Percentiles rank a stretch among this genome's conserved stretches.
phyloP scores from a whole-genome alignment of 345 rosid species.

The Pugionium dolabratum region DNA sequence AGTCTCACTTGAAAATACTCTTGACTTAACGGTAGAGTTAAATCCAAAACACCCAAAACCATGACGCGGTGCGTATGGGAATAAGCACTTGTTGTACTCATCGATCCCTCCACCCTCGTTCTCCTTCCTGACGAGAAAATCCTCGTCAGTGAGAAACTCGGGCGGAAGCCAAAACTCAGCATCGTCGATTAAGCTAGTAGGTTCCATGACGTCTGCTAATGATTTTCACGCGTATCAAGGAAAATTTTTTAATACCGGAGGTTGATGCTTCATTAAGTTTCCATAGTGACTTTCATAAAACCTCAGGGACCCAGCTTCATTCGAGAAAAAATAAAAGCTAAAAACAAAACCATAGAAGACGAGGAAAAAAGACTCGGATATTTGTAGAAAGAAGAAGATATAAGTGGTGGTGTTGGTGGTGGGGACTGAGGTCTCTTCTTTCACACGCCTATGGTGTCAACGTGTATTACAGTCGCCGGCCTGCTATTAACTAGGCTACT shows the following conservation, averaged over 20 bases:
- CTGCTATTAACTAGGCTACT: too few relatives aligned
- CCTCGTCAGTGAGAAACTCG: constrained; percentile 71
- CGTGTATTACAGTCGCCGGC: too few relatives aligned
- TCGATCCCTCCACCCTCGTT: background rate
- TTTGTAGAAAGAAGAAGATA: constrained; percentile 42
- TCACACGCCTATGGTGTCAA: background rate
- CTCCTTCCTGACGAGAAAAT: constrained; percentile 40
- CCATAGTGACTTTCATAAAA: constrained; percentile 41
- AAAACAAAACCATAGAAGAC: background rate
- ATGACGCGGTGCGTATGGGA: constrained; percentile 2
- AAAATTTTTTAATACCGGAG: constrained; percentile 7
- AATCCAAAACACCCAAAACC: constrained; percentile 35
- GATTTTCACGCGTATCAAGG: background rate
- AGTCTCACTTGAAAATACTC: too few relatives aligned
- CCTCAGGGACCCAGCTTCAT: constrained; percentile 41
- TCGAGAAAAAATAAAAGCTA: background rate
- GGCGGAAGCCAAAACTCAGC: constrained; percentile 81
- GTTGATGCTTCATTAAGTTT: constrained; percentile 49
- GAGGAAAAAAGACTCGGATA: constrained; percentile 20
- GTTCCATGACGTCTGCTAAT: constrained; percentile 48
- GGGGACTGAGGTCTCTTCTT: too few relatives aligned
- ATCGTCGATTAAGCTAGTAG: constrained; percentile 48
- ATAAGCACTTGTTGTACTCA: constrained; percentile 3
- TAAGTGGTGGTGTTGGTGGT: constrained; percentile 19
- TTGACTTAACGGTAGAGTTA: constrained; percentile 33